Evolutionary conservation across 805 yeast genomes (phyloP).

Genomic region (Myxozyma vanderwaltii): DNA sequence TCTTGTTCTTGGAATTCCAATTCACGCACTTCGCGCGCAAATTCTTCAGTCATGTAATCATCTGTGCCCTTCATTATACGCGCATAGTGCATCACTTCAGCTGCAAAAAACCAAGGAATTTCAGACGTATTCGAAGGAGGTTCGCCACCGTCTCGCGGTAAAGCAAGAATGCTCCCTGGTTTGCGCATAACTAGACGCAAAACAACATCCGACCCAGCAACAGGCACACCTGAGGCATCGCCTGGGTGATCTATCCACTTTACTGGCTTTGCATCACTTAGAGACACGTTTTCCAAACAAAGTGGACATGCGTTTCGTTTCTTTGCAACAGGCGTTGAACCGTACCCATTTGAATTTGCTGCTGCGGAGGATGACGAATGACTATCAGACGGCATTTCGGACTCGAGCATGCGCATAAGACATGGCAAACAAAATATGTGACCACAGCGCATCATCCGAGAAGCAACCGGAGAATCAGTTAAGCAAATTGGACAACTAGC

Average conservation of each 20-base stretch:
- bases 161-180: constrained; percentile 48
- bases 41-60: constrained; percentile 56
- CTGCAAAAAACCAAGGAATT: constrained; percentile 58
- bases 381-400: constrained; percentile 42
- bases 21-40: constrained; percentile 59
- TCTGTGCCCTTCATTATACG: constrained; percentile 70
- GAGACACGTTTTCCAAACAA: constrained; percentile 61
- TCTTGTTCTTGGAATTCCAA: constrained; percentile 55
- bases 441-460: constrained; percentile 94
- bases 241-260: constrained; percentile 48
- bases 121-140: constrained; percentile 41
- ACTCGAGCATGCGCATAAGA: constrained; percentile 67
- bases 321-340: constrained; percentile 12
- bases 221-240: constrained; percentile 61
- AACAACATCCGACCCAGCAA: constrained; percentile 55
- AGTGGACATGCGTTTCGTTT: constrained; percentile 77
- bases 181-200: constrained; percentile 68
- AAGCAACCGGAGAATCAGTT: constrained; percentile 81
- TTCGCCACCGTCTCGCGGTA: constrained; percentile 51
- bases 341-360: neutral
- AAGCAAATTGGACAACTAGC: constrained; percentile 88
- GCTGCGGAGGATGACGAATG: neutral
- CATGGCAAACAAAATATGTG: constrained; percentile 88
- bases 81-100: constrained; percentile 53
- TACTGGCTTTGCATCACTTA: constrained; percentile 68